A percentile compares a stretch with the other conserved stretches of the same genome.
Conservation (phyloP, 2,329 filamentous ascomycete genomes). For the Tolypocladium cylindrosporum region DNA sequence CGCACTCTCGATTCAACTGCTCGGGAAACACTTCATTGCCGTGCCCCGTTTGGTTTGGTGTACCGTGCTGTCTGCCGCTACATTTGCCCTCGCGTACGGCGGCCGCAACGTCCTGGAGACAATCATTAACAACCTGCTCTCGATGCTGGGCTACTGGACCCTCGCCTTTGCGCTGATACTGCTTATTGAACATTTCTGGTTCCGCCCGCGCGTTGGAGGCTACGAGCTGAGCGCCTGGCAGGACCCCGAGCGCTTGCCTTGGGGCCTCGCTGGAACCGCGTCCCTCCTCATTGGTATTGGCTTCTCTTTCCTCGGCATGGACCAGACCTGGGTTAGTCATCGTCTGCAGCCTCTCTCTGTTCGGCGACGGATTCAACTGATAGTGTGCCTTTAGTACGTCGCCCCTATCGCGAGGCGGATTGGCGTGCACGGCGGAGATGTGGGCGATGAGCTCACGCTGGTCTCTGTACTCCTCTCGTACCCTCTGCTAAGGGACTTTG, state of each 20-base stretch:
- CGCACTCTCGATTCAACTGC: no score
- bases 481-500: slow-evolving; percentile 1
- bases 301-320: slow-evolving; percentile 9
- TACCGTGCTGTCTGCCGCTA: slow-evolving; percentile 6
- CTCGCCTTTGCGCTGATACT: neutral
- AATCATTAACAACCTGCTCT: slow-evolving; percentile 10
- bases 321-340: slow-evolving; percentile 8
- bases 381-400: neutral
- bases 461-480: slow-evolving; percentile 1
- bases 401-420: slow-evolving; percentile 4
- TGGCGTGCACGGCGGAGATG: slow-evolving; percentile 3
- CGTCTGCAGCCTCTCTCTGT: neutral
- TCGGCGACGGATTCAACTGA: neutral
- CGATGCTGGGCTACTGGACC: slow-evolving; percentile 6
- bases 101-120: slow-evolving; percentile 10
- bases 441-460: slow-evolving; percentile 5
- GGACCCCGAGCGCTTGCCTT: neutral
- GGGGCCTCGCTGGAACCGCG: neutral
- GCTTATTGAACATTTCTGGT: neutral
- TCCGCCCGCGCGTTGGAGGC: neutral
- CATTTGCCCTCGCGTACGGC: slow-evolving; percentile 9
- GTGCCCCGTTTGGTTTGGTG: slow-evolving; percentile 4
- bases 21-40: no score
- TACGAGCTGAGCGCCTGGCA: neutral
- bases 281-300: neutral